Percentiles rank a stretch among this genome's conserved stretches.
These are phyloP conservation scores for Fusarium nisikadoi DNA, from an alignment of 2,329 filamentous ascomycete species.

Conservation along the genomic window DNA sequence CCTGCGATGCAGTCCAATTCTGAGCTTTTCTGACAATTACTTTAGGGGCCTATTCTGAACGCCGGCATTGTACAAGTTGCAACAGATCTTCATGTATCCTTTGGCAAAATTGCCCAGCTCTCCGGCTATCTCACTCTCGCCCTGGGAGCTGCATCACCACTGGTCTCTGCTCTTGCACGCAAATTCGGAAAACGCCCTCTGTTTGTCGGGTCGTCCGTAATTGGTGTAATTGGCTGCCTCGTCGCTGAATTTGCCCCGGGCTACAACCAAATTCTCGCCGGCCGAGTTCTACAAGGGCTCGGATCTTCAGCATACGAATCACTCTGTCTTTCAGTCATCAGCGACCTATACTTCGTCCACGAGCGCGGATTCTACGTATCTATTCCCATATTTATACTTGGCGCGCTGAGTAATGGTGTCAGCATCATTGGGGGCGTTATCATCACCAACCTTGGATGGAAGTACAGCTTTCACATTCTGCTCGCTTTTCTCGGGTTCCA, in stretches of 20 bases:
- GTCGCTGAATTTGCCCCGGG: background rate
- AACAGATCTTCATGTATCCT: background rate
- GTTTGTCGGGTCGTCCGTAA: conserved; percentile 3
- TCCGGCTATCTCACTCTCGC: conserved; percentile 8
- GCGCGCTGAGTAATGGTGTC: conserved; percentile 7
- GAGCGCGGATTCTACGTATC: conserved; percentile 12
- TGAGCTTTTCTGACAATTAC: background rate
- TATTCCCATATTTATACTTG: conserved; percentile 7
- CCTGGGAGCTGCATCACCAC: conserved; percentile 1
- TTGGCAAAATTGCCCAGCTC: conserved; percentile 12
- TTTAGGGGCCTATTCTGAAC: conserved; percentile 9
- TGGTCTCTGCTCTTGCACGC: conserved; percentile 8
- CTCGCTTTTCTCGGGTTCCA: conserved; percentile 10
- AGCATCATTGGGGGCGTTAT: conserved; percentile 13
- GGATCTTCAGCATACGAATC: conserved; percentile 15
- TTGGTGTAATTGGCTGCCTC: conserved; percentile 8
- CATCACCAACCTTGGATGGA: conserved; percentile 10
- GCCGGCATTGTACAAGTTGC: conserved; percentile 8
- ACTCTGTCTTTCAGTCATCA: conserved; percentile 1
- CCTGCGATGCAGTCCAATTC: too few species aligned
- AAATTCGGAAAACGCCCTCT: conserved; percentile 24
- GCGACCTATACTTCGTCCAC: conserved; percentile 23
- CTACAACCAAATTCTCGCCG: conserved; percentile 4
- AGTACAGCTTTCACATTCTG: conserved; percentile 17
- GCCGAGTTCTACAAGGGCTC: conserved; percentile 7